These are phyloP conservation scores for Phytopythium litorale DNA, from an alignment of 352 stramenopile genomes.

Conservation along the genomic window DNA sequence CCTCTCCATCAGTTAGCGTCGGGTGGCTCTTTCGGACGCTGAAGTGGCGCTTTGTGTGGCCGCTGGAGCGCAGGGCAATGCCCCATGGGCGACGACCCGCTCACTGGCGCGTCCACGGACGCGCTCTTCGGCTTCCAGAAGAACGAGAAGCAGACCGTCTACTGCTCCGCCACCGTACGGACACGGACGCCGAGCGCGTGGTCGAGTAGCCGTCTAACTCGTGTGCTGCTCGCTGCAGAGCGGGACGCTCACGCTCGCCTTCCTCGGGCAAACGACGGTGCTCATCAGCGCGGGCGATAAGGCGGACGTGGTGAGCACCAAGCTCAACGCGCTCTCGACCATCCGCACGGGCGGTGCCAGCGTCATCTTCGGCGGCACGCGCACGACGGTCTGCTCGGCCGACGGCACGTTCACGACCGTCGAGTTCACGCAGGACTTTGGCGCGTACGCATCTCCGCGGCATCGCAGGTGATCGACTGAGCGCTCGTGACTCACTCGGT, in stretches of 20 bases:
- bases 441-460: conserved; percentile 24
- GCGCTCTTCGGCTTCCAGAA: conserved; percentile 66
- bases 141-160: conserved; percentile 79
- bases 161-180: conserved; percentile 58
- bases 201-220: neutral
- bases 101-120: conserved; percentile 63
- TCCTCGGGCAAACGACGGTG: conserved; percentile 55
- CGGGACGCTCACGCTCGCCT: conserved; percentile 71
- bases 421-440: conserved; percentile 82
- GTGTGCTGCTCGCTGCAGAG: conserved; percentile 19
- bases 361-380: conserved; percentile 52
- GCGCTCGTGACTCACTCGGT: neutral
- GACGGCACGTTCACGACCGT: conserved; percentile 69
- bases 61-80: conserved; percentile 31
- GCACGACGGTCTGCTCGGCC: conserved; percentile 54
- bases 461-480: no score
- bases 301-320: conserved; percentile 53
- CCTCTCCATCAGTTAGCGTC: neutral
- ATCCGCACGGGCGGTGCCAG: conserved; percentile 35
- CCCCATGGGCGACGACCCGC: conserved; percentile 58
- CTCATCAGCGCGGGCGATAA: conserved; percentile 58
- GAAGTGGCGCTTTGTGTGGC: no score
- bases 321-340: conserved; percentile 68
- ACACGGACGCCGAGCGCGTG: neutral
- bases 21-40: neutral